Base-by-base conservation (phyloP, 1,139 yeast species). In the Geotrichum carabidarum region DNA sequence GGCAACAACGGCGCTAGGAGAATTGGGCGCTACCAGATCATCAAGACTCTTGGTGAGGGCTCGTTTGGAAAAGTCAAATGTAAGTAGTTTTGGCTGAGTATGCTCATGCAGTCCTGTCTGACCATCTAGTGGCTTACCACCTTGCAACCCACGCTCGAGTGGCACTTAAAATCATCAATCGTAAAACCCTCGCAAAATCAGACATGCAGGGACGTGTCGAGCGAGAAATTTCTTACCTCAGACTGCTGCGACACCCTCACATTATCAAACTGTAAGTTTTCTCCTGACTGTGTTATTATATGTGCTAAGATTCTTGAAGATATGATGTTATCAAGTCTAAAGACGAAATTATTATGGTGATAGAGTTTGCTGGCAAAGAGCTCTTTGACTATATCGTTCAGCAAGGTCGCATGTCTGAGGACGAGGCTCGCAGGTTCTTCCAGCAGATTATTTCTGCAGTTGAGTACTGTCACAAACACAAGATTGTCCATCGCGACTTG, bases 141-240 rank as follows among this genome's bases (percentile, higher is more conserved):
- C 76, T 87, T 63, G 85, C 87, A 12, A 93, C 98, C 1, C 96
- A 96, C 37, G 96, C 93, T 66, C 79, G 85, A 62, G 99, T 93
- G 18, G 99, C 99, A 2, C 77, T 93, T 60, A 93, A 93, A 71
- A 93, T 93, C 70, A 93, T 93, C 74, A 90, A 93, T 71, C 78
- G 96, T 60, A 91, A 90, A 72, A 90, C 97, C 0, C 77, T 93
- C 67, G 96, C 97, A 54, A 93, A 93, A 68, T 82, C 91, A 7
- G 99, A 93, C 71, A 93, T 93, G 99, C 97, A 93, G 68, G 98
- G 98, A 34, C 77, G 99, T 58, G 84, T 93, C 36, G 99, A 93
- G 73, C 78, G 99, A 63, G 99, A 93, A 70, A 93, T 93, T 58
- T 85, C 95, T 8, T 93, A 93, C 69, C 77, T 93, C 62, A 76